These are phyloP conservation scores for Tagetes erecta DNA, from an alignment of 129 eudicot species.

Conservation along the genomic window DNA sequence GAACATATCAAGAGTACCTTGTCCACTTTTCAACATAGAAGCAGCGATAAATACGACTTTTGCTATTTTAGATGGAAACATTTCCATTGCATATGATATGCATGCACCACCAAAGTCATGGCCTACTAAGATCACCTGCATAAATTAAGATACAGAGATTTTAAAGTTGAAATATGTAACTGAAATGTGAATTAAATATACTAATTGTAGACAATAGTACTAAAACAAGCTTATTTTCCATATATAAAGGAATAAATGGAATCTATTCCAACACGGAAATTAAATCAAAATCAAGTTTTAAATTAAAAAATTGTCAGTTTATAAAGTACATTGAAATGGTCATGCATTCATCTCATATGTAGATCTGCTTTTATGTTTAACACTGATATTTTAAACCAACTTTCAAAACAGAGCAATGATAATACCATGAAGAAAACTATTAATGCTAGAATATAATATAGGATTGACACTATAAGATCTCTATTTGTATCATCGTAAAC, in stretches of 20 bases:
- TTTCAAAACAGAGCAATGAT: not conserved
- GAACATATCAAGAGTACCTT: conserved; percentile 86
- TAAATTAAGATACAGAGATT: not conserved
- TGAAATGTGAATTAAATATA: conserved; percentile 3
- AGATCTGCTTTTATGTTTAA: conserved; percentile 12
- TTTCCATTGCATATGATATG: conserved; percentile 87
- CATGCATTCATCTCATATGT: conserved; percentile 14
- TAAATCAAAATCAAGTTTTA: not conserved
- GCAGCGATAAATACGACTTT: conserved; percentile 88
- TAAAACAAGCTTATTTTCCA: conserved; percentile 1
- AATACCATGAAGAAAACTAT: conserved; percentile 5
- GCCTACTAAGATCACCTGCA: conserved; percentile 93
- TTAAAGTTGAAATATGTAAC: not conserved
- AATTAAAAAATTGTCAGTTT: conserved; percentile 4
- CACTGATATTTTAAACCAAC: not conserved
- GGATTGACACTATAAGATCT: not conserved
- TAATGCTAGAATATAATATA: no score
- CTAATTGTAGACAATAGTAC: not conserved
- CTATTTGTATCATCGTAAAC: not conserved
- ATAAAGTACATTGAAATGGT: conserved; percentile 22
- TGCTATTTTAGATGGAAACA: conserved; percentile 63
- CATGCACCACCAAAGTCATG: conserved; percentile 98
- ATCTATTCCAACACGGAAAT: conserved; percentile 8
- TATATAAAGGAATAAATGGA: not conserved
- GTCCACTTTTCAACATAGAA: conserved; percentile 78